Base-by-base conservation (phyloP, 257 asterid genomes). In the Penstemon barbatus region DNA sequence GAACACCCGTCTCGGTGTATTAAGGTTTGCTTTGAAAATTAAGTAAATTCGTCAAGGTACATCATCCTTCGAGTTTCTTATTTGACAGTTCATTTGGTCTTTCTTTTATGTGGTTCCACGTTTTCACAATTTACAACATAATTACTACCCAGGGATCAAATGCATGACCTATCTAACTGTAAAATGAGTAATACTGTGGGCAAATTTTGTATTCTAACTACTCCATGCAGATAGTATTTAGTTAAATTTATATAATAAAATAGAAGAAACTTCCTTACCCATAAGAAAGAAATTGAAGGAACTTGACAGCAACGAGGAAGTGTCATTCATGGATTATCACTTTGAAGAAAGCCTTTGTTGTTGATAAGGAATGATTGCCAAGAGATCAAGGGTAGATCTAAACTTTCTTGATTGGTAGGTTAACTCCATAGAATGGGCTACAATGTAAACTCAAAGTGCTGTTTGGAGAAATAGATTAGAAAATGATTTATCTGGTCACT, bases 61-160 rank as follows among this genome's bases (percentile, higher is more conserved):
- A 19, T 5, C 37, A 7, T 7, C 40, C 53, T 7, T 8, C 4
- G 4, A 56, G 45, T n/a, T 57, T 36, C 15, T 52, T 61, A n/a
- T 15, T 43, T 57, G 57, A 44, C 56, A 51, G n/a, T 56, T 65
- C 54, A 6, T 6, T 25, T 56, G 41, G 40, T 56, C 39, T 56
- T 56, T 56, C 61, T 7, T 25, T 19, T 9, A n/a, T 38, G 4
- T 49, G 4, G 59, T 3, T 37, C 37, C 55, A 2, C n/a, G 33
- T 62, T 42, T 12, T 53, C 41, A 43, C 54, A 68, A 25, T 8
- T 11, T 54, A 42, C 64, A 55, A 25, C 51, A 10, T 55, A 33
- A 33, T 63, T 46, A 39, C 25, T 55, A 41, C 39, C 25, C 56
- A 63, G 13, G 5, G 48, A 45, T 15, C 42, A 13, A 66, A 39